These are phyloP conservation scores for Moringa oleifera DNA, from an alignment of 345 rosid species.

Conservation along the genomic window DNA sequence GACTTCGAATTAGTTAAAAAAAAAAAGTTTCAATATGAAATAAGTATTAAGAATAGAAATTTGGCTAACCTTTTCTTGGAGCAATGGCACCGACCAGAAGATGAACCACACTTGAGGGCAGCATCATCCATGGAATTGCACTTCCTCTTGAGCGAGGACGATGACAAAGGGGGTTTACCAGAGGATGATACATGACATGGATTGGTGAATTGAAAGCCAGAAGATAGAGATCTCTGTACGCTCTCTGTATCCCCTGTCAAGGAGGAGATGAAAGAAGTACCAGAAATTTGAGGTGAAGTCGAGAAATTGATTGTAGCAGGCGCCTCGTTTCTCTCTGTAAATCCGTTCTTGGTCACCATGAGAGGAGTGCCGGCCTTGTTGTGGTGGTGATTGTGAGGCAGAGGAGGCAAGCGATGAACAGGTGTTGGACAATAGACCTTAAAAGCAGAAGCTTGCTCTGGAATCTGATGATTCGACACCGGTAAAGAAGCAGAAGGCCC, in stretches of 20 bases:
- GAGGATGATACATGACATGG: constrained; percentile 50
- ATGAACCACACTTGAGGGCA: constrained; percentile 54
- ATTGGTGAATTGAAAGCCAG: constrained; percentile 62
- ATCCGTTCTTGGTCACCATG: constrained; percentile 19
- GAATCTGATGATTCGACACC: constrained; percentile 10
- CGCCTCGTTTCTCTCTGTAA: constrained; percentile 35
- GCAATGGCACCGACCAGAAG: constrained; percentile 85
- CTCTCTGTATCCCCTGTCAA: constrained; percentile 69
- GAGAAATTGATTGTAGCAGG: constrained; percentile 46
- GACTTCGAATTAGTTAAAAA: background rate
- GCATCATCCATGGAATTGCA: constrained; percentile 65
- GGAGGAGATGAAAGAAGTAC: constrained; percentile 64
- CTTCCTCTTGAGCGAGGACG: constrained; percentile 55
- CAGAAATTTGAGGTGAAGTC: constrained; percentile 46
- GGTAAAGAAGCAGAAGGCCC: constrained; percentile 13
- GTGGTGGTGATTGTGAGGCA: constrained; percentile 44
- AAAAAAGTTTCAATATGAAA: background rate
- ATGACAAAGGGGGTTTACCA: constrained; percentile 69
- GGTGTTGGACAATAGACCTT: constrained; percentile 67
- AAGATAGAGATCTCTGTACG: constrained; percentile 44
- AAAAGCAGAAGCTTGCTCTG: constrained; percentile 53
- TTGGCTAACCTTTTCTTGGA: constrained; percentile 76
- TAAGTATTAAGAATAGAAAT: background rate
- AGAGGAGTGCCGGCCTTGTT: constrained; percentile 16
- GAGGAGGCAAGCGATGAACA: constrained; percentile 63